Conservation (phyloP, 2,329 filamentous ascomycete species). For the Paraphaeosphaeria minitans region DNA sequence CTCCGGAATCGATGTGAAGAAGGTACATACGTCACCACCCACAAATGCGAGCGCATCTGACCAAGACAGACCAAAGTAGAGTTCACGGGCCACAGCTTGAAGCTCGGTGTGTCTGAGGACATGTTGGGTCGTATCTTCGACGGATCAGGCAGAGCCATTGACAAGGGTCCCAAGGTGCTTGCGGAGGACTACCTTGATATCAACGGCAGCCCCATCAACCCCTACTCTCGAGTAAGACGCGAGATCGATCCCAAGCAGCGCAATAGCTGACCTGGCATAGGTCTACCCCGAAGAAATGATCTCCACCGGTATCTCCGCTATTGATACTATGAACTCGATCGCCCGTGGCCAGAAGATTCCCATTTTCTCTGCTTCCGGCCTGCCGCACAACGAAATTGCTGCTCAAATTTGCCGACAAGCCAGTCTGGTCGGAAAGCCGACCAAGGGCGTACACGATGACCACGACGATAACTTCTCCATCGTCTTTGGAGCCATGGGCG, state of each 20-base stretch:
- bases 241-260: conserved; percentile 20
- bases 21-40: conserved; percentile 55
- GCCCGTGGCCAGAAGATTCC: conserved; percentile 99
- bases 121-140: conserved; percentile 99
- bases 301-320: conserved; percentile 97
- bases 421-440: conserved; percentile 86
- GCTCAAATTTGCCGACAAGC: conserved; percentile 98
- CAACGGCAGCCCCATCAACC: conserved; percentile 98
- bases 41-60: conserved; percentile 25
- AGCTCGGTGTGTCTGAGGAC: conserved; percentile 98
- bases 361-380: conserved; percentile 97
- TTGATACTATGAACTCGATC: conserved; percentile 92
- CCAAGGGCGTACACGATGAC: conserved; percentile 93
- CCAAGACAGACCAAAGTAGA: conserved; percentile 83
- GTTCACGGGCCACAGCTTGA: conserved; percentile 95
- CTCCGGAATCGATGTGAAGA: conserved; percentile 97
- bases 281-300: conserved; percentile 99
- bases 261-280: conserved; percentile 52
- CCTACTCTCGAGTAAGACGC: conserved; percentile 83
- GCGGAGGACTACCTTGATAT: conserved; percentile 99
- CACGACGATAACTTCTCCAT: conserved; percentile 99
- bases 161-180: conserved; percentile 97
- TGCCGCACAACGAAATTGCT: conserved; percentile 99
- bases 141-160: conserved; percentile 95
- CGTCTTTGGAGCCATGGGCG: conserved; percentile 99